A percentile compares a stretch with the other conserved stretches of the same genome.
These are phyloP conservation scores for Penicillium simplicissimum DNA, from an alignment of 495 filamentous ascomycete genomes.

Conservation along the genomic window DNA sequence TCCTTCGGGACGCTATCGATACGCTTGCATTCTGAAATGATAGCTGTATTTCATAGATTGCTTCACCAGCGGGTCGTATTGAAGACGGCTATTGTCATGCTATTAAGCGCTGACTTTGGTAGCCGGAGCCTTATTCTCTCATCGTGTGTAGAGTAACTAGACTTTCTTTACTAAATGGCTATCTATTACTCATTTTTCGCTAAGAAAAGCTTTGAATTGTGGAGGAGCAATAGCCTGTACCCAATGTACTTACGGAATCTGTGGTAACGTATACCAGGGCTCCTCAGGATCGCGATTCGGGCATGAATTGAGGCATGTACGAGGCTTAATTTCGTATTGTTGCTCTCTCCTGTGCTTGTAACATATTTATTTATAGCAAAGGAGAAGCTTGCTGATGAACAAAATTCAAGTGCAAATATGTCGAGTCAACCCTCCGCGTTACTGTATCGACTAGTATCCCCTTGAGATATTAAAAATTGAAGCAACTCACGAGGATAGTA, in stretches of 20 bases:
- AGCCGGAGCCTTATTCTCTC: too few species aligned
- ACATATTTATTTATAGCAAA: background rate
- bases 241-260: background rate
- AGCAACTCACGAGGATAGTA: constrained; percentile 7
- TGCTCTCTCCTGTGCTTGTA: background rate
- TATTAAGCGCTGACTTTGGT: too few species aligned
- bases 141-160: too few species aligned
- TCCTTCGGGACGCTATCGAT: too few species aligned
- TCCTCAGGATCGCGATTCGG: background rate
- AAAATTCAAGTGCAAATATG: constrained; percentile 13
- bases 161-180: too few species aligned
- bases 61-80: too few species aligned
- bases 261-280: background rate
- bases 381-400: constrained; percentile 1
- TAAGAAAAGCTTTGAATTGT: background rate
- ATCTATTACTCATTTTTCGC: too few species aligned
- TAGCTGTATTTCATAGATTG: too few species aligned
- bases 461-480: background rate
- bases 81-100: too few species aligned
- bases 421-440: constrained; percentile 8
- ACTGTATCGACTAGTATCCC: background rate
- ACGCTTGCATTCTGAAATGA: too few species aligned
- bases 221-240: background rate
- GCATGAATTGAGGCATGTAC: background rate
- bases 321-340: background rate